Conservation (phyloP, 23 red algal genomes). For the Cyanidiococcus yangmingshanensis region DNA sequence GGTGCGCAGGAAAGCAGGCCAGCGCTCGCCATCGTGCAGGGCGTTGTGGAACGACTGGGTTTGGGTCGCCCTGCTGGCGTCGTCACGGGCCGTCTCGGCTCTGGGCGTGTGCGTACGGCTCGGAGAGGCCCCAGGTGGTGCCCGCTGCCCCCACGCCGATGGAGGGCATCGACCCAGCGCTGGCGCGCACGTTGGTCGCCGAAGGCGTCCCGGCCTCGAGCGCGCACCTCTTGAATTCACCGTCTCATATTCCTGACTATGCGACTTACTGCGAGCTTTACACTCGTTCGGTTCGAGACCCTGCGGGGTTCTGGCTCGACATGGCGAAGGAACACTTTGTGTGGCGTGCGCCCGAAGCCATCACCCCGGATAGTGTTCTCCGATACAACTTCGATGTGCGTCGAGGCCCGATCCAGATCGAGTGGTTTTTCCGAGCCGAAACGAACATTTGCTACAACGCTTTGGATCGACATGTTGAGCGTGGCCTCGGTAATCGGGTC, state of each 20-base stretch:
- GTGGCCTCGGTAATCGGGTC: constrained; percentile 29
- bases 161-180: background rate
- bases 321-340: constrained; percentile 4
- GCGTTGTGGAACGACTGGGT: too few relatives aligned
- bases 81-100: too few relatives aligned
- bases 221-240: background rate
- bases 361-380: background rate
- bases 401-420: constrained; percentile 12
- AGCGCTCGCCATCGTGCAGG: too few relatives aligned
- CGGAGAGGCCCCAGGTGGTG: background rate
- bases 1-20: too few relatives aligned
- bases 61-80: too few relatives aligned
- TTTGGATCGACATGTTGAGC: constrained; percentile 49
- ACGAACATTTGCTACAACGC: constrained; percentile 94
- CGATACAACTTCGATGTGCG: constrained; percentile 24
- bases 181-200: background rate
- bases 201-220: background rate
- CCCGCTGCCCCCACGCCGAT: background rate
- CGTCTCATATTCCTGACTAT: background rate
- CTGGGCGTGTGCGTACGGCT: background rate
- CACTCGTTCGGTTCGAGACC: constrained; percentile 9
- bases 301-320: constrained; percentile 21
- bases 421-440: constrained; percentile 23
- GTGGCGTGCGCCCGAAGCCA: background rate
- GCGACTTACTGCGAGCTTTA: constrained; percentile 11